Evolutionary conservation across 371 early-diverging fungal species (phyloP).

Genomic region (Smittium culicis): DNA sequence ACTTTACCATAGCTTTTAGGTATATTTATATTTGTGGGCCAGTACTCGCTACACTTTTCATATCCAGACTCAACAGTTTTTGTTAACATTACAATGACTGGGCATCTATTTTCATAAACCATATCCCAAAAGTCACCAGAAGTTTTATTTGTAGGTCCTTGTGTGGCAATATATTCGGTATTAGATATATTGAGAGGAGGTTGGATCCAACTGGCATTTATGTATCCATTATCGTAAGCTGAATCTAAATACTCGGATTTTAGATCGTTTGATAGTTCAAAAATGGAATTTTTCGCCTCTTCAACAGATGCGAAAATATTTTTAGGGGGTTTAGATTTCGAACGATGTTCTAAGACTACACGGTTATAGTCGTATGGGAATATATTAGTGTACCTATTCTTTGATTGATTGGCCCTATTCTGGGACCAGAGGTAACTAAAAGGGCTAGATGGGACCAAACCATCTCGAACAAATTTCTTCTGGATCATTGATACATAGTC

Average conservation of each 20-base stretch:
- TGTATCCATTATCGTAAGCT: constrained; percentile 19
- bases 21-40: constrained; percentile 37
- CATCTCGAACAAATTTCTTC: no score
- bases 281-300: no score
- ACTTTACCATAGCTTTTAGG: constrained; percentile 10
- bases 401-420: constrained; percentile 1
- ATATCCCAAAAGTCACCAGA: constrained; percentile 83
- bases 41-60: constrained; percentile 63
- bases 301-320: no score
- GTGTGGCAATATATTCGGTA: constrained; percentile 63
- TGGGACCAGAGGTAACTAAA: constrained; percentile 1
- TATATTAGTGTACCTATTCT: constrained; percentile 17
- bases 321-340: no score
- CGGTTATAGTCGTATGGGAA: constrained; percentile 13
- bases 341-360: constrained; percentile 5
- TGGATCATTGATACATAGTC: no score
- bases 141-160: constrained; percentile 75
- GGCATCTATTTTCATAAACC: constrained; percentile 66
- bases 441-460: no score
- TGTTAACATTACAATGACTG: constrained; percentile 81
- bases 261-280: no score
- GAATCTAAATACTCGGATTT: no score
- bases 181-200: constrained; percentile 20
- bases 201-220: constrained; percentile 30
- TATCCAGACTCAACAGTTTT: constrained; percentile 54